phyloP scores from a whole-genome alignment of 208 protist species.

The Vickermania spadyakhi region DNA sequence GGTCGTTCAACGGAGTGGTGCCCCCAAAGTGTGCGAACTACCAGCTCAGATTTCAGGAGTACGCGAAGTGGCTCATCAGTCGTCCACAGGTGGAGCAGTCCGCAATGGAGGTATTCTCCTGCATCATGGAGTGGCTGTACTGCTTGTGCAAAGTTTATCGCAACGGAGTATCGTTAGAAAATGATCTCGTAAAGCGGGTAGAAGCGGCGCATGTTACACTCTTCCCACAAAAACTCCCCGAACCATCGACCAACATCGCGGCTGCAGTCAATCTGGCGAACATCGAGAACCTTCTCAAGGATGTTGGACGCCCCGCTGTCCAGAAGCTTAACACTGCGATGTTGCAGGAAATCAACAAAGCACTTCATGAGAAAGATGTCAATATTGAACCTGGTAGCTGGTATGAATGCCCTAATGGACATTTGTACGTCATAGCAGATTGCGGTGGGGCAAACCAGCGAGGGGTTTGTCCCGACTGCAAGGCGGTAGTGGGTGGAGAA shows the following conservation, averaged over 20 bases:
- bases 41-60: no score
- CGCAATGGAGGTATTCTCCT: no score
- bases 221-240: background rate
- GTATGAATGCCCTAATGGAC: slow-evolving; percentile 20
- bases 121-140: no score
- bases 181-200: background rate
- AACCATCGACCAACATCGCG: background rate
- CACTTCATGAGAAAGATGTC: slow-evolving; percentile 1
- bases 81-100: no score
- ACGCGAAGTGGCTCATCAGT: no score
- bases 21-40: no score
- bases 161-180: background rate
- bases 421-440: slow-evolving; percentile 35
- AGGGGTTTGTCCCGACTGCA: slow-evolving; percentile 23
- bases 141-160: background rate
- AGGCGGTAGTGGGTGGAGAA: slow-evolving; percentile 13
- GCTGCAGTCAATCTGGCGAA: background rate
- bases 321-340: background rate
- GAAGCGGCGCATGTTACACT: background rate
- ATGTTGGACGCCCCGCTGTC: background rate
- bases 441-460: slow-evolving; percentile 41
- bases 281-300: background rate
- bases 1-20: no score
- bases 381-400: slow-evolving; percentile 8
- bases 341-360: background rate